Evolutionary conservation across 768 basidiomycete species (phyloP).

Genomic region (Porphyrellus cyaneotinctus): DNA sequence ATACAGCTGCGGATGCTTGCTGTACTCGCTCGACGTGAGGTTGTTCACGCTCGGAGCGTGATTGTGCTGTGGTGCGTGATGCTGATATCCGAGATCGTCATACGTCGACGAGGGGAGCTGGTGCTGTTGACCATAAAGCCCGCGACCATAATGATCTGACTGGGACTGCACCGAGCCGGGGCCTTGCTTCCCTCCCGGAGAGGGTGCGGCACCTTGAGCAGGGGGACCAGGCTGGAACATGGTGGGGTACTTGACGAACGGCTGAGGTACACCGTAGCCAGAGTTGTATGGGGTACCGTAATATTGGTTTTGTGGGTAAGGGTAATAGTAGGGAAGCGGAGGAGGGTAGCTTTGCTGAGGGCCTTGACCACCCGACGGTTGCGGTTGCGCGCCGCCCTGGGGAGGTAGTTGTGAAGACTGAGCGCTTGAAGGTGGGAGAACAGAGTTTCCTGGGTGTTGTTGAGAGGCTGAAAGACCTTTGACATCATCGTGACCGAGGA

Average conservation of each 20-base stretch:
- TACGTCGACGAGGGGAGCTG: constrained; percentile 44
- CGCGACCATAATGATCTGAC: constrained; percentile 59
- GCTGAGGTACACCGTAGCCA: constrained; percentile 54
- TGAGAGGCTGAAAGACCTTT: constrained; percentile 64
- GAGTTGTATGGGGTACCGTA: constrained; percentile 69
- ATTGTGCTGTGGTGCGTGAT: constrained; percentile 55
- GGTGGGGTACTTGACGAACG: constrained; percentile 72
- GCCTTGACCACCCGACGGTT: constrained; percentile 56
- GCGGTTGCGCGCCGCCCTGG: constrained; percentile 50
- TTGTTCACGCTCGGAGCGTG: constrained; percentile 44
- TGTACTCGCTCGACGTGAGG: constrained; percentile 40
- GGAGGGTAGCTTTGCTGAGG: constrained; percentile 66
- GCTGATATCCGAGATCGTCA: constrained; percentile 51
- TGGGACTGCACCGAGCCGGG: constrained; percentile 49
- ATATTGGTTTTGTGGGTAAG: constrained; percentile 75
- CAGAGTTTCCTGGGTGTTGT: constrained; percentile 48
- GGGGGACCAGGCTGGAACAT: constrained; percentile 73
- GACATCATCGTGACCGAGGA: constrained; percentile 70
- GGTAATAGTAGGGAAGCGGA: constrained; percentile 56
- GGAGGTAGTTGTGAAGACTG: constrained; percentile 51
- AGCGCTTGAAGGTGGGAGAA: constrained; percentile 49
- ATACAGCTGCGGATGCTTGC: constrained; percentile 44
- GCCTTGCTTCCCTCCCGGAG: constrained; percentile 64
- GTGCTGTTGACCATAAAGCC: constrained; percentile 60
- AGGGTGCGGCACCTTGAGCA: constrained; percentile 60